These are phyloP conservation scores for Cyberlindnera saturnus DNA, from an alignment of 805 yeast species.

Conservation along the genomic window DNA sequence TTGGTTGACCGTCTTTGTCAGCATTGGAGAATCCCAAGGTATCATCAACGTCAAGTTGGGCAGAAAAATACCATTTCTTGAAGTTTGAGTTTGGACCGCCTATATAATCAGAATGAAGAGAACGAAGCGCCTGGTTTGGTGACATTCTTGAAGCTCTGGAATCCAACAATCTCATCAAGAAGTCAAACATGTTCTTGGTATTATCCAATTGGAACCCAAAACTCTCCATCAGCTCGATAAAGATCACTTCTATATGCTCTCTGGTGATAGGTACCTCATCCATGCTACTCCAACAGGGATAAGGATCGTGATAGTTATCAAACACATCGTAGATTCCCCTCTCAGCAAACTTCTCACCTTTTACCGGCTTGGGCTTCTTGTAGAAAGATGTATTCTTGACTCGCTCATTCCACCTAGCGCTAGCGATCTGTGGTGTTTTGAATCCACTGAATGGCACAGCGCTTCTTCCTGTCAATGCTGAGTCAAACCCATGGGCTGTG, in stretches of 20 bases:
- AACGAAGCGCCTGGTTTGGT: constrained; percentile 46
- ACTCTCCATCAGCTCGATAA: constrained; percentile 42
- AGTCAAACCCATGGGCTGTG: constrained; percentile 17
- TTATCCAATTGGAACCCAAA: constrained; percentile 70
- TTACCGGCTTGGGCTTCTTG: constrained; percentile 11
- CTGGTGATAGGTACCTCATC: constrained; percentile 40
- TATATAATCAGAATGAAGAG: constrained; percentile 69
- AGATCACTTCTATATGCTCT: constrained; percentile 50
- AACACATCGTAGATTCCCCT: constrained; percentile 36
- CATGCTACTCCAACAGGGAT: constrained; percentile 45
- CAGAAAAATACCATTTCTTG: constrained; percentile 73
- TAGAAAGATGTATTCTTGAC: constrained; percentile 28
- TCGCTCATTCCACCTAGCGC: constrained; percentile 52
- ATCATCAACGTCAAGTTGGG: constrained; percentile 59
- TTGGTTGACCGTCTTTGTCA: constrained; percentile 22
- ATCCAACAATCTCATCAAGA: constrained; percentile 53
- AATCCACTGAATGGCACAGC: constrained; percentile 84
- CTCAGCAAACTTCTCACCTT: constrained; percentile 35
- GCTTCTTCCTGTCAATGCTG: constrained; percentile 26
- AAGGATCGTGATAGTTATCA: constrained; percentile 39
- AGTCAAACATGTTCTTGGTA: constrained; percentile 61
- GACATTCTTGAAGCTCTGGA: constrained; percentile 65
- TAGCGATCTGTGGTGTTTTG: constrained; percentile 88
- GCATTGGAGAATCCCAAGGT: constrained; percentile 31
- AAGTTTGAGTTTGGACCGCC: constrained; percentile 68